Evolutionary conservation across 2,329 filamentous ascomycete species (phyloP).

Genomic region (Sporothrix dimorphospora): DNA sequence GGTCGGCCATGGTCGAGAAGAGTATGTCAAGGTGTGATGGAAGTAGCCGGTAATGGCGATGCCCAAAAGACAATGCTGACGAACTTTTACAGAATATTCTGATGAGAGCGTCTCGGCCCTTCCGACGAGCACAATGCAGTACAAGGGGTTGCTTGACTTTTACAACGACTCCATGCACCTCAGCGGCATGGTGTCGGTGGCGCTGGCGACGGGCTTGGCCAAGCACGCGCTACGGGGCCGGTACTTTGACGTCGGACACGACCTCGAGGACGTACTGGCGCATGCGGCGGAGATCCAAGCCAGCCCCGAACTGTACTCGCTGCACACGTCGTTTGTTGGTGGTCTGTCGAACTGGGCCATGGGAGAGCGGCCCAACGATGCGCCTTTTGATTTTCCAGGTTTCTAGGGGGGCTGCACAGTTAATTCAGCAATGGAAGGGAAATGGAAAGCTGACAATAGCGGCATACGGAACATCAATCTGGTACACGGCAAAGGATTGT

Average conservation of each 20-base stretch:
- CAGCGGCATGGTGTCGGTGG: slow-evolving; percentile 42
- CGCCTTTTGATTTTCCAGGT: slow-evolving; percentile 33
- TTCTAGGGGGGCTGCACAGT: slow-evolving; percentile 1
- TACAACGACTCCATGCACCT: slow-evolving; percentile 42
- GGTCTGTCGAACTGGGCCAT: slow-evolving; percentile 27
- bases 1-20: slow-evolving; percentile 39
- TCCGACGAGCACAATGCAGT: slow-evolving; percentile 23
- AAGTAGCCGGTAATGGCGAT: too few relatives aligned
- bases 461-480: background rate
- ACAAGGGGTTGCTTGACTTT: slow-evolving; percentile 35
- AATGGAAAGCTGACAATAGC: background rate
- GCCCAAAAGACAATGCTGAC: background rate
- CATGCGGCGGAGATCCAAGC: slow-evolving; percentile 34
- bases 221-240: slow-evolving; percentile 37
- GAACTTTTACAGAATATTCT: slow-evolving; percentile 34
- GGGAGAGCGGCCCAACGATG: slow-evolving; percentile 28
- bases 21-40: slow-evolving; percentile 32
- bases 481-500: background rate
- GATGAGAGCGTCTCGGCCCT: slow-evolving; percentile 17
- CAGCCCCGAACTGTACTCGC: slow-evolving; percentile 36
- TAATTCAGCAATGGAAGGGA: background rate
- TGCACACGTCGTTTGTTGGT: slow-evolving; percentile 39
- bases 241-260: slow-evolving; percentile 41
- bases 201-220: slow-evolving; percentile 38
- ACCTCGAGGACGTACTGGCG: slow-evolving; percentile 39